Conservation (phyloP, 306 rosid species). For the peach (Prunus persica) region DNA sequence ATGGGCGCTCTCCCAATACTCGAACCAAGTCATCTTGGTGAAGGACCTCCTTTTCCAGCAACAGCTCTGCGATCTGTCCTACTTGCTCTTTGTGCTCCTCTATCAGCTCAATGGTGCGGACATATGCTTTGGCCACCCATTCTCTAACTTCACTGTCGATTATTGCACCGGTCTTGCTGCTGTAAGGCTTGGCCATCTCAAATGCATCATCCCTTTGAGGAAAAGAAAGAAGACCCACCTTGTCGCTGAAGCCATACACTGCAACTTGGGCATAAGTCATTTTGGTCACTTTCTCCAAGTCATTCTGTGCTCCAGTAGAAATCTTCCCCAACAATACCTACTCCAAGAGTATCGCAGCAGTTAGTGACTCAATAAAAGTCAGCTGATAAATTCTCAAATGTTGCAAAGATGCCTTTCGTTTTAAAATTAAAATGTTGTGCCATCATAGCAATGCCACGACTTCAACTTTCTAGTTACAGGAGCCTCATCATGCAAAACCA, state of each 20-base stretch:
- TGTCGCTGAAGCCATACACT: constrained; percentile 40
- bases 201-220: constrained; percentile 29
- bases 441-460: background rate
- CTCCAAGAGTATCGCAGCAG: background rate
- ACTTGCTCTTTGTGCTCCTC: constrained; percentile 37
- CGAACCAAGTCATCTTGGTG: constrained; percentile 38
- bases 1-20: constrained; percentile 41
- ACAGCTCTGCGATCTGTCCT: constrained; percentile 33
- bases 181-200: constrained; percentile 40
- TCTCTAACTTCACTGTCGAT: constrained; percentile 42
- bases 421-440: background rate
- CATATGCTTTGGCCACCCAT: constrained; percentile 41
- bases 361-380: background rate
- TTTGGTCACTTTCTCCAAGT: constrained; percentile 49
- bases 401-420: background rate
- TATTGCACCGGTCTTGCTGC: constrained; percentile 42
- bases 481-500: background rate
- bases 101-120: constrained; percentile 30
- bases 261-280: constrained; percentile 45
- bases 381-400: background rate
- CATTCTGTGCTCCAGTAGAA: constrained; percentile 45
- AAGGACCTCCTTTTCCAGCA: constrained; percentile 46
- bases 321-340: constrained; percentile 44
- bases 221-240: constrained; percentile 44
- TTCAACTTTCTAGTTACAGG: background rate